These are phyloP conservation scores for Ceratocystis albifundus DNA, from an alignment of 2,329 filamentous ascomycete genomes.

Conservation along the genomic window DNA sequence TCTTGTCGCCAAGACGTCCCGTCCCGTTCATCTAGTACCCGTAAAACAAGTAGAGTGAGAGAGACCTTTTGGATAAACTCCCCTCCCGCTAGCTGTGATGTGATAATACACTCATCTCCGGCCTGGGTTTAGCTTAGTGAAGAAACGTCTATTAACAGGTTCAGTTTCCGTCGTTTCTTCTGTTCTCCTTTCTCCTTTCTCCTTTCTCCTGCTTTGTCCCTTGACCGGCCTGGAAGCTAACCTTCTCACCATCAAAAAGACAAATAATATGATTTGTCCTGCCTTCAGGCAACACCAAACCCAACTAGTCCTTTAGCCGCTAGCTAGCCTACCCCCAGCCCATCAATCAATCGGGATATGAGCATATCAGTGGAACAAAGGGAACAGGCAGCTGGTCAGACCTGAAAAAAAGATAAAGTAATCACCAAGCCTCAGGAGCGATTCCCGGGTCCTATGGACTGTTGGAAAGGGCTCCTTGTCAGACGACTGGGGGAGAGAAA, in stretches of 20 bases:
- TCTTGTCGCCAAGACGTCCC: slow-evolving; percentile 3
- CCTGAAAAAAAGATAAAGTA: background rate
- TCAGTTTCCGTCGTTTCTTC: background rate
- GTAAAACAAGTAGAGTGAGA: background rate
- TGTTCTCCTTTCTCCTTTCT: slow-evolving; percentile 12
- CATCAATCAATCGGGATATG: background rate
- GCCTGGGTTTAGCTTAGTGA: background rate
- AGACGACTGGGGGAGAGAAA: background rate
- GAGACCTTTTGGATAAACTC: background rate
- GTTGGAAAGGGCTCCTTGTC: background rate
- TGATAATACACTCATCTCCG: background rate
- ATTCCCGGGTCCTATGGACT: background rate
- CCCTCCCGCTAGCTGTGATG: background rate
- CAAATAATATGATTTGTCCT: background rate
- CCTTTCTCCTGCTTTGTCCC: slow-evolving; percentile 5
- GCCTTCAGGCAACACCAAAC: too few species aligned
- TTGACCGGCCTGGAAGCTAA: background rate
- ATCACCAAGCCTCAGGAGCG: background rate
- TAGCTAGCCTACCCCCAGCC: background rate
- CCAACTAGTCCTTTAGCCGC: background rate
- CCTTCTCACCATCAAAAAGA: background rate
- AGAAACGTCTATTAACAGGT: background rate
- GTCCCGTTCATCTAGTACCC: background rate
- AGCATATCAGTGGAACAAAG: background rate
- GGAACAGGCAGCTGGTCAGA: background rate